phyloP scores from a whole-genome alignment of 192 early-diverging fungal species.

The Coemansia sp. region DNA sequence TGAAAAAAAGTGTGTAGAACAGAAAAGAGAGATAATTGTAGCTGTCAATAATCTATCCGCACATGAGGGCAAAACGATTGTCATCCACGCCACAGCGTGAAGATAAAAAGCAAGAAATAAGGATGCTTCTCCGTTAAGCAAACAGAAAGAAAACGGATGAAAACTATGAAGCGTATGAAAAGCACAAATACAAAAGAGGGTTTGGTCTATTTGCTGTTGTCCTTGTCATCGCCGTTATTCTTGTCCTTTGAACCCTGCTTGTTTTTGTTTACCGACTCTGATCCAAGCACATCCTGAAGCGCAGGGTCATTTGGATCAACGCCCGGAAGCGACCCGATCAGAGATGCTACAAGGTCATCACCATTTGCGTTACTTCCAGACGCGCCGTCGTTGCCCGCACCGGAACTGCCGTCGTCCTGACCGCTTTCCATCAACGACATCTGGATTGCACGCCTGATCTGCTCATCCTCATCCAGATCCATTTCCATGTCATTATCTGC shows the following conservation, averaged over 20 bases:
- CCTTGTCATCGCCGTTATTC: conserved; percentile 27
- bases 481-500: conserved; percentile 35
- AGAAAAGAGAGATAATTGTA: not conserved
- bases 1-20: not conserved
- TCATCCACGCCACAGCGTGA: not conserved
- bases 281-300: conserved; percentile 64
- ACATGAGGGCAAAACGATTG: not conserved
- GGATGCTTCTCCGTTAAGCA: not conserved
- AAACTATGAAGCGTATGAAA: not conserved
- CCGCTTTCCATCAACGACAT: conserved; percentile 53
- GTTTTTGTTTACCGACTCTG: conserved; percentile 50
- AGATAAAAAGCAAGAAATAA: not conserved
- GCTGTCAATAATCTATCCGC: not conserved
- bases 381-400: conserved; percentile 27
- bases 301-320: conserved; percentile 85
- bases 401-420: conserved; percentile 19
- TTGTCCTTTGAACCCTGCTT: conserved; percentile 42
- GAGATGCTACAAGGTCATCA: conserved; percentile 68
- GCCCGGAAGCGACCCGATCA: conserved; percentile 81
- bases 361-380: conserved; percentile 45
- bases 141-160: not conserved
- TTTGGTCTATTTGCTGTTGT: conserved; percentile 11
- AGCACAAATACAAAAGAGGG: not conserved
- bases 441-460: conserved; percentile 51
- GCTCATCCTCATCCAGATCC: conserved; percentile 51